Base-by-base conservation (phyloP, 805 yeast genomes). In the Candida piceae region DNA sequence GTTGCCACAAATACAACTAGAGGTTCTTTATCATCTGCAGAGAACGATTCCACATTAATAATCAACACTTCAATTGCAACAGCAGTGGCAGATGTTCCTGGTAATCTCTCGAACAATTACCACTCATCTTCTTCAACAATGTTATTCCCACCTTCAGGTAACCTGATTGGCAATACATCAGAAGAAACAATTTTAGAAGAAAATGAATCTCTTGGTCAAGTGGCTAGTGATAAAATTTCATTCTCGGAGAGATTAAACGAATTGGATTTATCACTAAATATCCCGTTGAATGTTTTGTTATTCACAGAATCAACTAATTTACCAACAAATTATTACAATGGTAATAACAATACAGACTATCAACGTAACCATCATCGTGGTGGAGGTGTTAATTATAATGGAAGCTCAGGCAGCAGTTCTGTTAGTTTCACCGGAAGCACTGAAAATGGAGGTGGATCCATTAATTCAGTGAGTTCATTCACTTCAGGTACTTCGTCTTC, bases 121-220 rank as follows among this genome's bases (percentile, higher is more conserved):
- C 8, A 12, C n/a, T 22, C 35, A 26, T 7, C 31, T 7, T 21
- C 31, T 13, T 15, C 20, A 7, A 7, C 37, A 29, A 16, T 18
- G 11, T 29, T 22, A 13, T 16, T 20, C 18, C 28, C 15, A 15
- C 18, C 13, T 7, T n/a, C n/a, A n/a, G n/a, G n/a, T n/a, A n/a
- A n/a, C n/a, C n/a, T n/a, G 4, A 13, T 11, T 26, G 15, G 29
- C 23, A 7, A 10, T 9, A 24, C 35, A 11, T 11, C 36, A 21
- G 36, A 28, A 9, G 36, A 34, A 10, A 34, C 36, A 5, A 34
- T 34, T 11, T 17, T 18, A 17, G 36, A 34, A 23, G 36, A 34
- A 13, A 21, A 28, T 4, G 21, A 16, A n/a, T n/a, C n/a, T n/a
- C n/a, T n/a, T n/a, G n/a, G n/a, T n/a, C n/a, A n/a, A n/a, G n/a